Evolutionary conservation across 2,329 filamentous ascomycete species (phyloP).

Genomic region (Neoscytalidium dimidiatum): DNA sequence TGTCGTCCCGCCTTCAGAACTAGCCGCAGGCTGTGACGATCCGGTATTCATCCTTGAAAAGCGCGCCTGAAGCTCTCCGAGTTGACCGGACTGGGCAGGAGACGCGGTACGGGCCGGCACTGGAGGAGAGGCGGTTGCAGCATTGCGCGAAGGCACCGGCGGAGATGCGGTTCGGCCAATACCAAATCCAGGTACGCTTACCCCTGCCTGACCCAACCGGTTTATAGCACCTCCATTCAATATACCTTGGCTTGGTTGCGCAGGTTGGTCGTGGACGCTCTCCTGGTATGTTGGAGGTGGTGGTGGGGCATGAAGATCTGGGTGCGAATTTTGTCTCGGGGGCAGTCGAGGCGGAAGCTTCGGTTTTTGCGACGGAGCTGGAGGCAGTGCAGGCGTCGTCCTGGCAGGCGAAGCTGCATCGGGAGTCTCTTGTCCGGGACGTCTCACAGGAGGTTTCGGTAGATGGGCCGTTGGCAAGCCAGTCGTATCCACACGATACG

Average conservation of each 20-base stretch:
- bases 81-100: conserved; percentile 42
- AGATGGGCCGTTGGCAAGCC: conserved; percentile 69
- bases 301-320: conserved; percentile 45
- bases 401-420: conserved; percentile 33
- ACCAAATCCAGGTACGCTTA: conserved; percentile 76
- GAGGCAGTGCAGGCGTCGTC: conserved; percentile 52
- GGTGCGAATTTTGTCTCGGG: conserved; percentile 62
- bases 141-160: conserved; percentile 33
- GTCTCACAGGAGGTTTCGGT: conserved; percentile 68
- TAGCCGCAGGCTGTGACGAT: conserved; percentile 29
- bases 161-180: conserved; percentile 58
- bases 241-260: conserved; percentile 37
- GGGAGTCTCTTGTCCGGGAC: conserved; percentile 31
- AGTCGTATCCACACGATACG: conserved; percentile 70
- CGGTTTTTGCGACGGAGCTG: not conserved
- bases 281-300: conserved; percentile 54
- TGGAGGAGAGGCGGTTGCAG: conserved; percentile 28
- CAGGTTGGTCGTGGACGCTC: conserved; percentile 30
- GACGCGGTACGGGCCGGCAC: conserved; percentile 25
- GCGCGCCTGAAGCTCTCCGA: conserved; percentile 68
- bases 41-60: conserved; percentile 52
- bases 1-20: conserved; percentile 56
- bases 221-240: conserved; percentile 63
- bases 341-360: conserved; percentile 67
- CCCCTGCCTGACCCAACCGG: conserved; percentile 70